A percentile compares a stretch with the other conserved stretches of the same genome.
Conservation (phyloP, 2,329 filamentous ascomycete genomes). For the Fusarium sp. region DNA sequence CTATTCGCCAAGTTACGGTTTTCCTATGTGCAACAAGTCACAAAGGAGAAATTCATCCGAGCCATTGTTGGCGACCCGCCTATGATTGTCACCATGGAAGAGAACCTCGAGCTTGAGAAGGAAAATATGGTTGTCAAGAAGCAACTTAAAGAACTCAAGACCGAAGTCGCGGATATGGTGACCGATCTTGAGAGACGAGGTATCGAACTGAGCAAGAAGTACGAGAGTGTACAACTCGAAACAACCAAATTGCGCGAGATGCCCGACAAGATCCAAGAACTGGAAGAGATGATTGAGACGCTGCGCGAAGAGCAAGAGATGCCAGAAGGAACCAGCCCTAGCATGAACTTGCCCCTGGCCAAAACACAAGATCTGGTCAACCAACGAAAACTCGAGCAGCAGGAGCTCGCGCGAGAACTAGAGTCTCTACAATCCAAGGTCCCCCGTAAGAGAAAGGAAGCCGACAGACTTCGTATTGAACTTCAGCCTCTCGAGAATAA, state of each 20-base stretch:
- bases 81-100: constrained; percentile 81
- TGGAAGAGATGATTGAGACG: constrained; percentile 61
- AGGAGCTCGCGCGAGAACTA: constrained; percentile 71
- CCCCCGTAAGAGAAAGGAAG: constrained; percentile 73
- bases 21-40: constrained; percentile 97
- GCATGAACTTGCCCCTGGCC: constrained; percentile 66
- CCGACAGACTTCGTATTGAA: constrained; percentile 75
- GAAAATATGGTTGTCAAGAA: constrained; percentile 77
- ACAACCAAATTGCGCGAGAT: constrained; percentile 62
- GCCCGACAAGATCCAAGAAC: constrained; percentile 59
- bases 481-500: constrained; percentile 75
- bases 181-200: constrained; percentile 75
- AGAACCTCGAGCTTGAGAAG: constrained; percentile 81
- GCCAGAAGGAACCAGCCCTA: constrained; percentile 50
- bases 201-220: constrained; percentile 65
- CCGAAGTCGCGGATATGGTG: constrained; percentile 79
- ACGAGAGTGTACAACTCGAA: constrained; percentile 63
- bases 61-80: constrained; percentile 92
- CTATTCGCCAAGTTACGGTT: constrained; percentile 96
- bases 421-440: constrained; percentile 70
- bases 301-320: constrained; percentile 56
- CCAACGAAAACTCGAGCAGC: constrained; percentile 61
- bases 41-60: constrained; percentile 96
- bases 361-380: constrained; percentile 67
- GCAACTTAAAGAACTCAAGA: constrained; percentile 81